phyloP scores from a whole-genome alignment of 306 rosid species.

The Vigna nakashimae region DNA sequence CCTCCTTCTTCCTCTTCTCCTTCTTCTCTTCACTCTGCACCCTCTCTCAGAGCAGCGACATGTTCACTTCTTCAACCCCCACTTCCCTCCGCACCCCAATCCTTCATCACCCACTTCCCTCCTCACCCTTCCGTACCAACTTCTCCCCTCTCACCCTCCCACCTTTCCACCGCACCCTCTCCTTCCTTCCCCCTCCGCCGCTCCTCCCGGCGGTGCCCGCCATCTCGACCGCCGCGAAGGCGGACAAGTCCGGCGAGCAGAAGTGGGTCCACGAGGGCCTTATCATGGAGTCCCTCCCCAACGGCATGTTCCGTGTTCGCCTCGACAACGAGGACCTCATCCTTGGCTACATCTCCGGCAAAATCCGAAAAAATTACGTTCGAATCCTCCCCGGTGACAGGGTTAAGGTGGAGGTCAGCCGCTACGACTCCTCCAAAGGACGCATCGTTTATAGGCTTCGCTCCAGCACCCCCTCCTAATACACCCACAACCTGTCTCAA shows the following conservation, averaged over 20 bases:
- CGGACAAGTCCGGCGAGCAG: conserved; percentile 56
- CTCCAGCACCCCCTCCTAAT: neutral
- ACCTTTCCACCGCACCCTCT: conserved; percentile 5
- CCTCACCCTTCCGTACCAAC: neutral
- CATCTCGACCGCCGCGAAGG: conserved; percentile 29
- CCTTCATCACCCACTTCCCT: neutral
- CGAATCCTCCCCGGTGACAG: conserved; percentile 60
- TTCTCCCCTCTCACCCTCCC: neutral
- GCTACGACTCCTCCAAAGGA: conserved; percentile 60
- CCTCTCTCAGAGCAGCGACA: neutral
- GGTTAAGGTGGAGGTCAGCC: conserved; percentile 60
- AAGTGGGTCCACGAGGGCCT: conserved; percentile 60
- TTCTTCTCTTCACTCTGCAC: neutral
- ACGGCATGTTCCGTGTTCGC: conserved; percentile 63
- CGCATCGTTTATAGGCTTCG: conserved; percentile 59
- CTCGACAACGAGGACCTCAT: conserved; percentile 60
- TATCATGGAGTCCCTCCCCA: conserved; percentile 61
- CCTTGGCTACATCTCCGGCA: conserved; percentile 63
- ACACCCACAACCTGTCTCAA: conserved; percentile 36
- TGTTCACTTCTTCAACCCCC: conserved; percentile 41
- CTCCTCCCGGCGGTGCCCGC: neutral
- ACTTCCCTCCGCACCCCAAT: conserved; percentile 39
- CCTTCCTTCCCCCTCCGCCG: conserved; percentile 44
- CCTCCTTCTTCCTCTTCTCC: no score
- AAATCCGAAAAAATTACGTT: conserved; percentile 55